These are phyloP conservation scores for Phytophthora hybrid DNA, from an alignment of 352 stramenopile species.

Conservation along the genomic window DNA sequence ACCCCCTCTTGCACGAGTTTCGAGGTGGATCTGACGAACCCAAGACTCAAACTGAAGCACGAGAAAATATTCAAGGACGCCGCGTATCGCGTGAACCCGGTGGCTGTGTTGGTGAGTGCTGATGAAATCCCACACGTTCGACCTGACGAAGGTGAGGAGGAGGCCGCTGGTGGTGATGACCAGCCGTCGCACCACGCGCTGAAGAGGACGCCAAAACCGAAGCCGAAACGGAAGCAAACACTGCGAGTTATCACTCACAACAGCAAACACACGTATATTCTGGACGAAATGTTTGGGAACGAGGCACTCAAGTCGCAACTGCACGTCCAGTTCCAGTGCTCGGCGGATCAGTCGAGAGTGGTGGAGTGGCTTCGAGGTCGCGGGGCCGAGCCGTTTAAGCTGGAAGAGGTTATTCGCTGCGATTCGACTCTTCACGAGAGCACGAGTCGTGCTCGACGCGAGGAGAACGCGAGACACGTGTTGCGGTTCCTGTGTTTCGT, in stretches of 20 bases:
- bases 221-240: conserved; percentile 40
- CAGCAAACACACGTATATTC: conserved; percentile 40
- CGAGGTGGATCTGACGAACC: conserved; percentile 39
- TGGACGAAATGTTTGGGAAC: conserved; percentile 49
- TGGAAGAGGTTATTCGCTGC: conserved; percentile 33
- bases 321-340: conserved; percentile 65
- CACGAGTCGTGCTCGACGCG: conserved; percentile 11
- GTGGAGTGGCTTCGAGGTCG: conserved; percentile 63
- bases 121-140: conserved; percentile 46
- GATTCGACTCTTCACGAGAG: conserved; percentile 3
- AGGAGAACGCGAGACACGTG: conserved; percentile 49
- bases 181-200: conserved; percentile 39
- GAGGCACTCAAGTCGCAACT: conserved; percentile 37
- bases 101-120: conserved; percentile 47
- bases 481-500: conserved; percentile 62
- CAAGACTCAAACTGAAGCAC: conserved; percentile 43
- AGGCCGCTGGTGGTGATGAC: neutral
- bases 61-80: conserved; percentile 46
- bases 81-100: conserved; percentile 58
- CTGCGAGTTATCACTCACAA: neutral
- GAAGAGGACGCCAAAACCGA: conserved; percentile 42
- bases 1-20: conserved; percentile 16
- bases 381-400: conserved; percentile 31
- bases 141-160: neutral
- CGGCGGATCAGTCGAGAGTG: conserved; percentile 47